Conservation (phyloP, 257 asterid species). For the Solanum clarkiae region DNA sequence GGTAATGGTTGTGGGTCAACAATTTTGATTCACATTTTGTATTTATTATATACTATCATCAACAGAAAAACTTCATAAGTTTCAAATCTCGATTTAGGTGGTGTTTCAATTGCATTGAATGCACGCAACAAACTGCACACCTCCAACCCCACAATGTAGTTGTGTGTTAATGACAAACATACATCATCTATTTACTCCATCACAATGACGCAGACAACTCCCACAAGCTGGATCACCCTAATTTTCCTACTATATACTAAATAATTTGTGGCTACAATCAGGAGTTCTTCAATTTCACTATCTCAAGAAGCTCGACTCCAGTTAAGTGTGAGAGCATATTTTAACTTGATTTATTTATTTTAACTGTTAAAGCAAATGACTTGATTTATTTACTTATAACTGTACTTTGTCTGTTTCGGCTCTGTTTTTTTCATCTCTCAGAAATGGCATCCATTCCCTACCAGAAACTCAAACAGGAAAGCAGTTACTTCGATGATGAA, state of each 20-base stretch:
- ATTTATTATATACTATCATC: too few relatives aligned
- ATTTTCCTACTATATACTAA: background rate
- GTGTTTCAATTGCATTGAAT: slow-evolving; percentile 14
- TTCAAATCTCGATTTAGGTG: background rate
- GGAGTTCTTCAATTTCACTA: background rate
- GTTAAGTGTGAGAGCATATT: background rate
- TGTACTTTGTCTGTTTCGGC: background rate
- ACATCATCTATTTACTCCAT: background rate
- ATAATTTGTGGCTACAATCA: background rate
- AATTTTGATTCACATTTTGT: too few relatives aligned
- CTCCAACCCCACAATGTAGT: slow-evolving; percentile 19
- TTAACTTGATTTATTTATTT: background rate
- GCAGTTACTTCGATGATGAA: slow-evolving; percentile 15
- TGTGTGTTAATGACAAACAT: background rate
- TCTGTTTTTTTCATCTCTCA: background rate
- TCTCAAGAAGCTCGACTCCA: background rate
- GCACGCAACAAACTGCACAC: slow-evolving; percentile 21
- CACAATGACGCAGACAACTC: slow-evolving; percentile 5
- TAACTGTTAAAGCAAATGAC: background rate
- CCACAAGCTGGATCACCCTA: background rate
- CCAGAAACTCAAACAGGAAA: slow-evolving; percentile 32
- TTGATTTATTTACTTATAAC: background rate
- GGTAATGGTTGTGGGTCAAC: background rate
- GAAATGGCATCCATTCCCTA: slow-evolving; percentile 37
- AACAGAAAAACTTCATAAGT: too few relatives aligned